Percentiles rank a stretch among this genome's conserved stretches.
These are phyloP conservation scores for Leccinum subgranulosum DNA, from an alignment of 768 basidiomycete species.

Conservation along the genomic window DNA sequence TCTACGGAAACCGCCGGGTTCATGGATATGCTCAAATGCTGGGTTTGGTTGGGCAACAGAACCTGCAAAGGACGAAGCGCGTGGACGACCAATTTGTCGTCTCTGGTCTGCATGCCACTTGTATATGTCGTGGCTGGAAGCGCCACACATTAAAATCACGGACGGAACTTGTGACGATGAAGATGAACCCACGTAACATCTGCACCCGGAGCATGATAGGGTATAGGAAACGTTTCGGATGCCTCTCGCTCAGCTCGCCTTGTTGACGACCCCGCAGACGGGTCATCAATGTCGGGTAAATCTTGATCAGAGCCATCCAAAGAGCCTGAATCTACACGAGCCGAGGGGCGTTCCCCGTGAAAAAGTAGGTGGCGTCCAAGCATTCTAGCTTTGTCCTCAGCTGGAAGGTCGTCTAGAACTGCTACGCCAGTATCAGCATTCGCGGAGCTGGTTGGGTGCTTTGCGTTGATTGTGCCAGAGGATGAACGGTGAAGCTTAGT, in stretches of 20 bases:
- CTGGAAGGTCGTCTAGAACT: constrained; percentile 61
- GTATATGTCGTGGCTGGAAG: constrained; percentile 81
- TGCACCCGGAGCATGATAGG: constrained; percentile 82
- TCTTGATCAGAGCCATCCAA: constrained; percentile 24
- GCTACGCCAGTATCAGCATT: constrained; percentile 29
- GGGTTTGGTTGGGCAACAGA: constrained; percentile 56
- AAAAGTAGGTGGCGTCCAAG: constrained; percentile 78
- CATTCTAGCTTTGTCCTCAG: constrained; percentile 82
- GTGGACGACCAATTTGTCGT: constrained; percentile 55
- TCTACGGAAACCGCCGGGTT: constrained; percentile 91
- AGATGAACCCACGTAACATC: constrained; percentile 82
- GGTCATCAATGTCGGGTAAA: constrained; percentile 10
- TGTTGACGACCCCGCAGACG: constrained; percentile 23
- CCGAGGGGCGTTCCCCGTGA: constrained; percentile 53
- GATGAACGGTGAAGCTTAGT: constrained; percentile 21
- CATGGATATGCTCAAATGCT: constrained; percentile 88
- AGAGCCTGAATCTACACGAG: constrained; percentile 23
- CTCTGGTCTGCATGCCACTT: constrained; percentile 87
- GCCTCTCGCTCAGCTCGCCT: constrained; percentile 38
- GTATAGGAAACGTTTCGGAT: constrained; percentile 79
- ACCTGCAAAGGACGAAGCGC: constrained; percentile 69
- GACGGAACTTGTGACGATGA: constrained; percentile 9
- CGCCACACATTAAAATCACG: constrained; percentile 8
- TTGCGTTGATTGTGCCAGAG: constrained; percentile 40
- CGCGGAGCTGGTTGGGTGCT: constrained; percentile 27